Base-by-base conservation (phyloP, 2,329 filamentous ascomycete genomes). In the Aspergillus sp. region DNA sequence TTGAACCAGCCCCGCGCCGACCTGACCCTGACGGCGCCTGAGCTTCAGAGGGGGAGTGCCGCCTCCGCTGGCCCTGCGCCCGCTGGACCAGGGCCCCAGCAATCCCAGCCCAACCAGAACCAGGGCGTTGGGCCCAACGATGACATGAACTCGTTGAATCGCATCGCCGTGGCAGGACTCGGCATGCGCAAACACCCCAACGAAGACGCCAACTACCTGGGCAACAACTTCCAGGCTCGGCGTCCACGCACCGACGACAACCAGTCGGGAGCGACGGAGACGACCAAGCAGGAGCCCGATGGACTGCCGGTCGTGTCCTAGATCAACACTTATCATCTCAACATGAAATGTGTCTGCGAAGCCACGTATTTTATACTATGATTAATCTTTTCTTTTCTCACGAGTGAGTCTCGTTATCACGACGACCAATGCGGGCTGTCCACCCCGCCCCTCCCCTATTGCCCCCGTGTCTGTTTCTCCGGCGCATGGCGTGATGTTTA, bases 1-100 rank as follows among this genome's bases (percentile, higher is more conserved):
- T 76, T 96, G 24, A 78, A 74, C 47, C 79, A 81, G 52, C 79
- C 82, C 7, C 76, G 78, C 36, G 61, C 67, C 4, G 71, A 73
- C 30, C 52, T 70, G 11, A 67, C 68, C 38, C 52, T 65, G 24
- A 60, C 69, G 3, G 60, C 65, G 8, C 53, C 64, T 17, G 61
- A 60, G 7, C 52, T 64, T 22, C 61, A 60, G 30, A 51, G 65
- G 16, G 55, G 55, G 19, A 48, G 56, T 43, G 54, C 59, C 30
- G 57, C 60, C 11, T 54, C 58, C 2, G n/a, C 56, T 5, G 53
- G 51, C 2, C 45, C 59, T 14, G 59, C 60, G 13, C 49, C 70
- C 60, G 49, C 66, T 19, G 48, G 60, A 14, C 17, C 52, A 20
- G 51, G 61, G 54, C 41, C 63, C 51, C 58, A 64, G 60, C 54